phyloP scores from a whole-genome alignment of 2,329 filamentous ascomycete species.

The Phyllosticta citribraziliensis region DNA sequence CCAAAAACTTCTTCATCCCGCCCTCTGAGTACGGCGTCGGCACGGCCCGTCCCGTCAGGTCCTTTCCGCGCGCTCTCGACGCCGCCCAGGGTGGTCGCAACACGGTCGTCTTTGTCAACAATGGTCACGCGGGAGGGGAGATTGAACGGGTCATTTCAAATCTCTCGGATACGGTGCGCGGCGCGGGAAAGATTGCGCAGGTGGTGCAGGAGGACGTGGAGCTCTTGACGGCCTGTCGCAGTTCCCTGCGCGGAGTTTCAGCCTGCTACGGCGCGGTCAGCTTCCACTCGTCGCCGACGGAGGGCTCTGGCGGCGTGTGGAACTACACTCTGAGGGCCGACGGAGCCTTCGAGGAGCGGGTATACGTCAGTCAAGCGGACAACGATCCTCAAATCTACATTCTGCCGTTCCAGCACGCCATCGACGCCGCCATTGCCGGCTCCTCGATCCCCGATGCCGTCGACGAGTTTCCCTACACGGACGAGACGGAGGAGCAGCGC shows the following conservation, averaged over 20 bases:
- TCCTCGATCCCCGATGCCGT: slow-evolving; percentile 28
- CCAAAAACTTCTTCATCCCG: slow-evolving; percentile 74
- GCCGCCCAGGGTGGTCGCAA: slow-evolving; percentile 50
- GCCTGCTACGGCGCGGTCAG: slow-evolving; percentile 64
- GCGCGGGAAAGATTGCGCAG: slow-evolving; percentile 46
- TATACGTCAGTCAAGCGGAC: slow-evolving; percentile 52
- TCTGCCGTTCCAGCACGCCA: slow-evolving; percentile 67
- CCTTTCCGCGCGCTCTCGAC: slow-evolving; percentile 53
- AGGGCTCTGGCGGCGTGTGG: slow-evolving; percentile 61
- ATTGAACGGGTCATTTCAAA: slow-evolving; percentile 61
- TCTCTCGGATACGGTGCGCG: slow-evolving; percentile 49
- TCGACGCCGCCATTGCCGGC: slow-evolving; percentile 63
- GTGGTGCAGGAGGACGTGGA: slow-evolving; percentile 47
- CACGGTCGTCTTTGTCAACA: slow-evolving; percentile 71
- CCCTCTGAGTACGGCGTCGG: slow-evolving; percentile 68
- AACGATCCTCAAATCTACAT: slow-evolving; percentile 73
- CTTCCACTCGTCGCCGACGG: slow-evolving; percentile 64
- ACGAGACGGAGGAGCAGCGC: slow-evolving; percentile 57
- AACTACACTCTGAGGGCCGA: slow-evolving; percentile 81
- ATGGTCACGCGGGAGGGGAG: slow-evolving; percentile 54
- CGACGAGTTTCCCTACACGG: slow-evolving; percentile 69
- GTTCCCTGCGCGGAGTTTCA: slow-evolving; percentile 51
- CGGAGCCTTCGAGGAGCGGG: slow-evolving; percentile 54
- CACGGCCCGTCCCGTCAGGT: slow-evolving; percentile 48
- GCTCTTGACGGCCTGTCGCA: slow-evolving; percentile 52